phyloP scores from a whole-genome alignment of 2,329 filamentous ascomycete species.

The Aphanocladium album region DNA sequence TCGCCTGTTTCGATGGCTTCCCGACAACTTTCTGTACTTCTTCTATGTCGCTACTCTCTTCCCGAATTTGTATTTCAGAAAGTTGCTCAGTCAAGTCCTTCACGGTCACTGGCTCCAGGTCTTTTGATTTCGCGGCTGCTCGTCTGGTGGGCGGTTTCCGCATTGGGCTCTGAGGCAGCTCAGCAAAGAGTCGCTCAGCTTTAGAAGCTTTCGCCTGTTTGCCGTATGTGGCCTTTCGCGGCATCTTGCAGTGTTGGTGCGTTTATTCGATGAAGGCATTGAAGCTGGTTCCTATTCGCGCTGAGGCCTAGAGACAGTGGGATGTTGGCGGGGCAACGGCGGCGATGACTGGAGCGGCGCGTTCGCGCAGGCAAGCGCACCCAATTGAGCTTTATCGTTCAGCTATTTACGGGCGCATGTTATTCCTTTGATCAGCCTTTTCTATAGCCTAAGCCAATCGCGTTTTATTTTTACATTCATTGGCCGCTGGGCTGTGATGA shows the following conservation, averaged over 20 bases:
- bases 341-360: no score
- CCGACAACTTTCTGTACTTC: neutral
- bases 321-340: constrained; percentile 22
- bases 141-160: constrained; percentile 25
- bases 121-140: neutral
- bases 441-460: neutral
- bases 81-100: constrained; percentile 31
- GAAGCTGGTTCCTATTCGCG: neutral
- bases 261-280: neutral
- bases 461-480: neutral
- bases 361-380: neutral
- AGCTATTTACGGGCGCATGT: no score
- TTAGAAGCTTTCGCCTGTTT: constrained; percentile 43
- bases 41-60: neutral
- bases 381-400: neutral
- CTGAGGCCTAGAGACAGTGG: neutral
- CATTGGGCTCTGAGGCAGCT: constrained; percentile 46
- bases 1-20: neutral
- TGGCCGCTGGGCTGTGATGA: no score
- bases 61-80: constrained; percentile 21
- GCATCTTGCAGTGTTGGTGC: constrained; percentile 32
- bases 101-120: constrained; percentile 20
- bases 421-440: neutral
- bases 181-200: constrained; percentile 45
- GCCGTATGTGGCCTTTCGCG: constrained; percentile 46